Percentiles rank a stretch among this genome's conserved stretches.
Evolutionary conservation across 1,284 basidiomycete genomes (phyloP).

Genomic region (Melampsora allii-populina): DNA sequence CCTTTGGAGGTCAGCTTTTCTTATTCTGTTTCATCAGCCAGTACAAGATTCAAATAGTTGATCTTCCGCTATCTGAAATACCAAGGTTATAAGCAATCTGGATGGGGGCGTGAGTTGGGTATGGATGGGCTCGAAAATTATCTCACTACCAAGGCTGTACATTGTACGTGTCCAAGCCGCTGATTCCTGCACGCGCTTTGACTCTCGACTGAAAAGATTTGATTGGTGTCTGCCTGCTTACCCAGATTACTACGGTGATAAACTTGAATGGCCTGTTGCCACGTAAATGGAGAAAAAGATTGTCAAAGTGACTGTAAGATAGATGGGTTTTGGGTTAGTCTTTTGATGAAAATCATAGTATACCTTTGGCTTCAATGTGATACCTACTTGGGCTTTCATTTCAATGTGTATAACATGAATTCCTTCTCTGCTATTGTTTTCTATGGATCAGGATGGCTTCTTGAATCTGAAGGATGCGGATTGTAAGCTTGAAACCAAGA

Average conservation of each 20-base stretch:
- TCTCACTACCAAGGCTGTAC: constrained; percentile 43
- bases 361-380: no score
- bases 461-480: no score
- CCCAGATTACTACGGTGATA: constrained; percentile 7
- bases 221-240: not conserved
- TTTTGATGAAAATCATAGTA: no score
- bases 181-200: not conserved
- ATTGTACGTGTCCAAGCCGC: not conserved
- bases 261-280: constrained; percentile 9
- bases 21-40: not conserved
- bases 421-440: no score
- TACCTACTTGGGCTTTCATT: no score
- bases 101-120: constrained; percentile 44
- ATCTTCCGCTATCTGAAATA: not conserved
- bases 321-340: no score
- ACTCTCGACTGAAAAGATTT: not conserved
- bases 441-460: no score
- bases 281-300: not conserved
- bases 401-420: no score
- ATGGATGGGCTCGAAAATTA: constrained; percentile 42
- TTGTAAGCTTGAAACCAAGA: no score
- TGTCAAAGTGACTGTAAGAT: no score
- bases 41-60: no score
- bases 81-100: constrained; percentile 43
- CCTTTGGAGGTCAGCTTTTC: constrained; percentile 3